Conservation (phyloP, 2,329 filamentous ascomycete genomes). For the Macrophomina phaseolina region DNA sequence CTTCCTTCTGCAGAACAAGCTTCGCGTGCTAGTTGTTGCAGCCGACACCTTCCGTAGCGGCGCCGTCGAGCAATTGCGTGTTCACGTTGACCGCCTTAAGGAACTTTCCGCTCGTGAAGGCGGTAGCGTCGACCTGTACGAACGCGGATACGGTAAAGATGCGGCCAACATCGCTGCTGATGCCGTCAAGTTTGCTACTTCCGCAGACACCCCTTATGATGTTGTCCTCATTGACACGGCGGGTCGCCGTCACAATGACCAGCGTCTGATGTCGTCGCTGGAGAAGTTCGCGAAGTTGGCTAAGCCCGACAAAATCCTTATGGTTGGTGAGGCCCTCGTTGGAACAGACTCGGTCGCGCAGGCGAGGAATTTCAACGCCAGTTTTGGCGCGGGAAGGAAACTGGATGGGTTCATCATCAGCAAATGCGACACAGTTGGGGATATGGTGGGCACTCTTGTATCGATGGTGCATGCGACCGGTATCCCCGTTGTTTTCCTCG, state of each 20-base stretch:
- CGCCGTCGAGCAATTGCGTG: constrained; percentile 93
- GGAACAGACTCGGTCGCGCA: constrained; percentile 95
- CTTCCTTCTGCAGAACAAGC: constrained; percentile 96
- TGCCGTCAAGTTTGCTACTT: constrained; percentile 75
- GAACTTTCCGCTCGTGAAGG: constrained; percentile 86
- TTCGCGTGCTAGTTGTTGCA: constrained; percentile 90
- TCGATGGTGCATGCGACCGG: constrained; percentile 97
- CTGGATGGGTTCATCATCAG: constrained; percentile 98
- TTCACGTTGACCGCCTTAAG: constrained; percentile 91
- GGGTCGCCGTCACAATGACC: constrained; percentile 92
- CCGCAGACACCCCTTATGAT: constrained; percentile 74
- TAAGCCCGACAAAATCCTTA: constrained; percentile 96
- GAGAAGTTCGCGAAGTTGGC: constrained; percentile 98
- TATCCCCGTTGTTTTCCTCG: constrained; percentile 93
- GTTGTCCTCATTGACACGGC: constrained; percentile 98
- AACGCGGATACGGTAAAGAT: constrained; percentile 97
- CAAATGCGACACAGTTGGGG: constrained; percentile 98
- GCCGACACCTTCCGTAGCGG: constrained; percentile 97
- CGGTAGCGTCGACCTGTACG: constrained; percentile 82
- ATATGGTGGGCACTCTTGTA: constrained; percentile 95
- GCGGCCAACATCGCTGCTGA: constrained; percentile 95
- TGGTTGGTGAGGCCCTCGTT: constrained; percentile 93
- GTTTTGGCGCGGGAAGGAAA: constrained; percentile 79
- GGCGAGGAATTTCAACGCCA: constrained; percentile 92
- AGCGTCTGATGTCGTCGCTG: constrained; percentile 91